These are phyloP conservation scores for Yamadazyma jaroonii DNA, from an alignment of 1,139 yeast genomes.

Conservation along the genomic window DNA sequence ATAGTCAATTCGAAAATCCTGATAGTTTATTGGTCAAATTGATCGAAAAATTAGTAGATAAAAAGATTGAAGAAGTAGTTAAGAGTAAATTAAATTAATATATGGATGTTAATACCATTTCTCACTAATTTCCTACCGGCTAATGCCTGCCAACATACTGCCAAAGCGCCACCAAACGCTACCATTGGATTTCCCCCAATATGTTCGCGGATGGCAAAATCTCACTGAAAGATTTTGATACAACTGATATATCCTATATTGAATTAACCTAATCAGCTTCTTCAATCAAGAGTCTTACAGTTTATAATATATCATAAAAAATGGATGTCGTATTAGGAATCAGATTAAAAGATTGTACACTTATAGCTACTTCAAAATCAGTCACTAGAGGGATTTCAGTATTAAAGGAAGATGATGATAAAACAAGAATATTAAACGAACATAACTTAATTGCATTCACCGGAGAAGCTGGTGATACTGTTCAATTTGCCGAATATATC, in stretches of 20 bases:
- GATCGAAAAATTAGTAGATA: constrained; percentile 51
- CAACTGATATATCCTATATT: no score
- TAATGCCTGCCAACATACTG: no score
- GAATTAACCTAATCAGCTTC: no score
- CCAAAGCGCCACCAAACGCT: no score
- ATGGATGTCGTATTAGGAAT: constrained; percentile 94
- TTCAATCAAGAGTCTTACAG: no score
- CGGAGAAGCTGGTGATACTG: constrained; percentile 97
- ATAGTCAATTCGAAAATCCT: constrained; percentile 49
- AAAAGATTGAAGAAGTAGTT: constrained; percentile 28
- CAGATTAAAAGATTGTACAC: constrained; percentile 73
- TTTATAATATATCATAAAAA: no score
- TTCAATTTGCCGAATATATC: constrained; percentile 91
- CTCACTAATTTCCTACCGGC: no score
- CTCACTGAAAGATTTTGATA: constrained; percentile 2
- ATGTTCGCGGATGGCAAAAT: constrained; percentile 10
- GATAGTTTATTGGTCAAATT: constrained; percentile 39
- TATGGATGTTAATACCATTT: neutral
- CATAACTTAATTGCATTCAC: constrained; percentile 85
- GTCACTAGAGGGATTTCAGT: constrained; percentile 92
- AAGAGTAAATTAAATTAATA: constrained; percentile 2
- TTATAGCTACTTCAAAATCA: constrained; percentile 91
- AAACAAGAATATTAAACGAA: constrained; percentile 73
- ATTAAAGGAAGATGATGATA: constrained; percentile 82
- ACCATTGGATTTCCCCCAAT: no score